Evolutionary conservation across 2,329 filamentous ascomycete species (phyloP).

Genomic region (Thielaviopsis euricoi): DNA sequence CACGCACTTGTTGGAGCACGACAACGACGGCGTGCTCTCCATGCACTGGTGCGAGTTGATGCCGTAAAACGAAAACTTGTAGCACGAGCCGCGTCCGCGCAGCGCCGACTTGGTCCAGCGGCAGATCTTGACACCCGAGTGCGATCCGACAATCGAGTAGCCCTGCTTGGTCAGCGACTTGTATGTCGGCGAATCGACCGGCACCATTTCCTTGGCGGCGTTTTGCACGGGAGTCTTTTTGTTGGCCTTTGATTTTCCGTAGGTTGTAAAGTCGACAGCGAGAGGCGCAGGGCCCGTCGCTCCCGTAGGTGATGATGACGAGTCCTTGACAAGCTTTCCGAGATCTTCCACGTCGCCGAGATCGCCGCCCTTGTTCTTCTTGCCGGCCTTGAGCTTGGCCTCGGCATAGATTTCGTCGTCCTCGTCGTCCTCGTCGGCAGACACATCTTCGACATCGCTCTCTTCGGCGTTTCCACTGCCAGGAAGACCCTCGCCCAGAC

Average conservation of each 20-base stretch:
- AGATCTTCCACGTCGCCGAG: constrained; percentile 78
- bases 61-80: constrained; percentile 95
- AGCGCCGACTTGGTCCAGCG: constrained; percentile 97
- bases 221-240: constrained; percentile 25
- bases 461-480: constrained; percentile 74
- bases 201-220: constrained; percentile 77
- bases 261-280: constrained; percentile 76
- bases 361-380: constrained; percentile 20
- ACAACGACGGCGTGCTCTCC: constrained; percentile 91
- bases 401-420: constrained; percentile 36
- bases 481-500: constrained; percentile 46
- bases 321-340: constrained; percentile 41
- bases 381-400: constrained; percentile 26
- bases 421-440: constrained; percentile 36
- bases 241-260: constrained; percentile 41
- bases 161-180: constrained; percentile 86
- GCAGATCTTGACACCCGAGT: constrained; percentile 94
- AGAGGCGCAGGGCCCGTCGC: constrained; percentile 30
- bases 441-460: constrained; percentile 60
- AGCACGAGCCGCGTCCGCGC: constrained; percentile 83
- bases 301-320: constrained; percentile 20
- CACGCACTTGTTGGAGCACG: constrained; percentile 95
- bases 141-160: constrained; percentile 85
- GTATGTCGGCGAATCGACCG: constrained; percentile 76
- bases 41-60: constrained; percentile 95